Evolutionary conservation across 208 protist species (phyloP).

Genomic region (Leishmania braziliensis): DNA sequence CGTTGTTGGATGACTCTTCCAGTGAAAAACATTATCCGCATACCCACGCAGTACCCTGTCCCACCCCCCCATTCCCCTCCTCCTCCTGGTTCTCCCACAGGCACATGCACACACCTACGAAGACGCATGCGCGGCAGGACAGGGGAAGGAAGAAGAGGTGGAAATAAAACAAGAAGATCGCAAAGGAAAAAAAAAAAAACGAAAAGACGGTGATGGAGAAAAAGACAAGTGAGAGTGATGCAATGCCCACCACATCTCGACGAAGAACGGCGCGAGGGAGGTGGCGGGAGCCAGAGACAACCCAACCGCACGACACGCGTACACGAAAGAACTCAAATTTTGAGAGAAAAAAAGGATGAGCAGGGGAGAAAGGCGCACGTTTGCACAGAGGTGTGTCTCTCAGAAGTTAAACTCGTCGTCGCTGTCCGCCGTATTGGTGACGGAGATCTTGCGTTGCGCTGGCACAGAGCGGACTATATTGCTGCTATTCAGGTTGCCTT

Average conservation of each 20-base stretch:
- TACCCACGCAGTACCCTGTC: neutral
- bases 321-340: neutral
- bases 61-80: neutral
- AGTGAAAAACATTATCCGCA: neutral
- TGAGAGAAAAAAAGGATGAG: conserved; percentile 15
- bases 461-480: conserved; percentile 35
- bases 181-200: conserved; percentile 22
- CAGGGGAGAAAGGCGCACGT: neutral
- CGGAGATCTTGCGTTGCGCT: conserved; percentile 30
- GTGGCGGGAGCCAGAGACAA: neutral
- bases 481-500: conserved; percentile 25
- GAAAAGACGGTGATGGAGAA: conserved; percentile 4
- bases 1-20: neutral
- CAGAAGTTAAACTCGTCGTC: conserved; percentile 92
- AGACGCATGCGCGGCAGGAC: neutral
- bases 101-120: neutral
- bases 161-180: conserved; percentile 5
- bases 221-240: neutral
- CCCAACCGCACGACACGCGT: neutral
- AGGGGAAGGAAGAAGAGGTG: neutral
- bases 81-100: neutral
- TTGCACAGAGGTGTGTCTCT: neutral
- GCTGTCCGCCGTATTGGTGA: conserved; percentile 37
- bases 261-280: neutral
- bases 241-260: neutral